Percentiles rank a stretch among this genome's conserved stretches.
phyloP scores from a whole-genome alignment of 2,329 filamentous ascomycete species.

The Emergomyces pasteurianus region DNA sequence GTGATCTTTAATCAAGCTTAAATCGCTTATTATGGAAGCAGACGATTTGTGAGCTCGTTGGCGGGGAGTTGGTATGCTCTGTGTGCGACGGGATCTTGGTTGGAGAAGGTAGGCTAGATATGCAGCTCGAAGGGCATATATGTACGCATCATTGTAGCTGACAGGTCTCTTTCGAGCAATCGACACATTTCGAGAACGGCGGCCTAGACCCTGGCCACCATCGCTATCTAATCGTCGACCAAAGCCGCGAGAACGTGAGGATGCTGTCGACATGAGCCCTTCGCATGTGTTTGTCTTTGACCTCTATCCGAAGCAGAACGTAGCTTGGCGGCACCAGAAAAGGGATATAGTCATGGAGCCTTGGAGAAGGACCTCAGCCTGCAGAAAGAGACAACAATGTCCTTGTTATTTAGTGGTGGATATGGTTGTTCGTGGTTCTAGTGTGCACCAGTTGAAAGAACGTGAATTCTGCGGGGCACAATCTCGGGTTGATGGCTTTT shows the following conservation, averaged over 20 bases:
- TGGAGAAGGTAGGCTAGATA: conserved; percentile 89
- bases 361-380: background rate
- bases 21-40: conserved; percentile 73
- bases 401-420: background rate
- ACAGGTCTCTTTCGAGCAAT: conserved; percentile 31
- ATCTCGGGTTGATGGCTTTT: background rate
- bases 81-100: conserved; percentile 76
- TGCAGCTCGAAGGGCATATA: conserved; percentile 77
- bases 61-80: conserved; percentile 59
- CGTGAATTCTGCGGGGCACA: background rate
- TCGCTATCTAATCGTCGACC: conserved; percentile 35
- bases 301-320: conserved; percentile 16
- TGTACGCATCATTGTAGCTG: conserved; percentile 68
- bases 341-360: background rate
- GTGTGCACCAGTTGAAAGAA: background rate
- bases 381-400: background rate
- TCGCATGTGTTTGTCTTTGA: conserved; percentile 2
- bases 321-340: conserved; percentile 13
- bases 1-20: conserved; percentile 53
- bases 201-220: conserved; percentile 29
- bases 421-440: background rate
- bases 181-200: conserved; percentile 33
- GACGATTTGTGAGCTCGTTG: conserved; percentile 57
- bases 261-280: conserved; percentile 35
- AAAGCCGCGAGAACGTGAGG: conserved; percentile 33